These are phyloP conservation scores for Tylopilus vinaceipallidus DNA, from an alignment of 768 basidiomycete genomes.

Conservation along the genomic window DNA sequence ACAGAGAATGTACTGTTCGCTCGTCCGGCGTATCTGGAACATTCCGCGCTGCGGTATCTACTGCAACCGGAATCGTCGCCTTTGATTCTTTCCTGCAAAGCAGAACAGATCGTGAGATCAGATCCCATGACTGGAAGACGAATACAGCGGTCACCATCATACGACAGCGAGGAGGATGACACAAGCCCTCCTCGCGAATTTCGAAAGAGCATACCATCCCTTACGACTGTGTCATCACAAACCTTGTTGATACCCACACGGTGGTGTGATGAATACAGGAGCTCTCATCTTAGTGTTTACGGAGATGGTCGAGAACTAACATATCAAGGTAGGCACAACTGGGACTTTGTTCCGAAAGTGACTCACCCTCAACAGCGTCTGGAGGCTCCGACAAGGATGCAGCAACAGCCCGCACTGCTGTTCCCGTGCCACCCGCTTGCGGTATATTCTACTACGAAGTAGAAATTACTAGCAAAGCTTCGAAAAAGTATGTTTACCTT, in stretches of 20 bases:
- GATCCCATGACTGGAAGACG: slow-evolving; percentile 22
- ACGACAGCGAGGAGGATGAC: slow-evolving; percentile 71
- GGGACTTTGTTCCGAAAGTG: not conserved
- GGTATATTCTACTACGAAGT: slow-evolving; percentile 97
- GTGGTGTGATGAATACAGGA: slow-evolving; percentile 73
- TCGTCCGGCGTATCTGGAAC: slow-evolving; percentile 72
- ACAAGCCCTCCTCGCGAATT: slow-evolving; percentile 48
- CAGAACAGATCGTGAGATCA: slow-evolving; percentile 28
- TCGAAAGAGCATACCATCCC: slow-evolving; percentile 23
- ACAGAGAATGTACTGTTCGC: slow-evolving; percentile 44
- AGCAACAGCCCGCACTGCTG: slow-evolving; percentile 74
- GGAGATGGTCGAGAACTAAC: slow-evolving; percentile 71
- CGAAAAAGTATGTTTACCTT: slow-evolving; percentile 61
- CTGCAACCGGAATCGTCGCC: slow-evolving; percentile 52
- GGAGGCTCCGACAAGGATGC: slow-evolving; percentile 75
- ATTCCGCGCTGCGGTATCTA: slow-evolving; percentile 70
- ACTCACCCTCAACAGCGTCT: slow-evolving; percentile 41
- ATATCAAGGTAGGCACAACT: slow-evolving; percentile 53
- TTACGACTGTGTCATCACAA: slow-evolving; percentile 29
- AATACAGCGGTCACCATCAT: slow-evolving; percentile 38
- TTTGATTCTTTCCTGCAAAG: slow-evolving; percentile 38
- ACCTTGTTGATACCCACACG: slow-evolving; percentile 67
- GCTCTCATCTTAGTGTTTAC: slow-evolving; percentile 57
- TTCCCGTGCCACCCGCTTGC: slow-evolving; percentile 78
- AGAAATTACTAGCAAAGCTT: slow-evolving; percentile 73